Evolutionary conservation across 441 rosid species (phyloP).

Genomic region (Bocquillonia castaneifolia): DNA sequence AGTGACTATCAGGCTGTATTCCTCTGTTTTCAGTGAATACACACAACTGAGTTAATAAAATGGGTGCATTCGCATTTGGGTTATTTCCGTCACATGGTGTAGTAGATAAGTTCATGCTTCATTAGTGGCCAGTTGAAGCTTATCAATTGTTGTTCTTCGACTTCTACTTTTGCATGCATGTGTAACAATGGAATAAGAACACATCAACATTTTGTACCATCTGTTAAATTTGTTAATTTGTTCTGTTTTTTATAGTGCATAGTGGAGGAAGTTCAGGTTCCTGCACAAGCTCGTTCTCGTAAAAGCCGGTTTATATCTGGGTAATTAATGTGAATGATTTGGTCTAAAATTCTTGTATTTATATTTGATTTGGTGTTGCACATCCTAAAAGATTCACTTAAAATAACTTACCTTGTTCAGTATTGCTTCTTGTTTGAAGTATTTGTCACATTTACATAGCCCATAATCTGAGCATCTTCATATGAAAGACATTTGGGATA

Average conservation of each 20-base stretch:
- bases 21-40: not conserved
- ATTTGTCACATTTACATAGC: not conserved
- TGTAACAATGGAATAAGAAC: not conserved
- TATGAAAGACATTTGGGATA: not conserved
- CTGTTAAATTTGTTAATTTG: slow-evolving; percentile 6
- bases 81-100: not conserved
- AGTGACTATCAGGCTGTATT: not conserved
- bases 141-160: not conserved
- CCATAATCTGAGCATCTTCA: not conserved
- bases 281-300: slow-evolving; percentile 91
- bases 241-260: slow-evolving; percentile 61
- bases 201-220: not conserved
- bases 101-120: not conserved
- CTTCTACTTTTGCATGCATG: not conserved
- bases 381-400: not conserved
- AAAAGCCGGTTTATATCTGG: slow-evolving; percentile 96
- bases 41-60: not conserved
- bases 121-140: not conserved
- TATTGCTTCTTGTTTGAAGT: slow-evolving; percentile 2
- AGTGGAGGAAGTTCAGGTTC: slow-evolving; percentile 98
- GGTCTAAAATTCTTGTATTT: slow-evolving; percentile 5
- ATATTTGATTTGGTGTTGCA: slow-evolving; percentile 3
- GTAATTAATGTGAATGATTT: slow-evolving; percentile 37
- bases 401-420: not conserved
- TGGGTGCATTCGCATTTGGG: not conserved